phyloP scores from a whole-genome alignment of 2,329 filamentous ascomycete species.

The Claviceps cyperi region DNA sequence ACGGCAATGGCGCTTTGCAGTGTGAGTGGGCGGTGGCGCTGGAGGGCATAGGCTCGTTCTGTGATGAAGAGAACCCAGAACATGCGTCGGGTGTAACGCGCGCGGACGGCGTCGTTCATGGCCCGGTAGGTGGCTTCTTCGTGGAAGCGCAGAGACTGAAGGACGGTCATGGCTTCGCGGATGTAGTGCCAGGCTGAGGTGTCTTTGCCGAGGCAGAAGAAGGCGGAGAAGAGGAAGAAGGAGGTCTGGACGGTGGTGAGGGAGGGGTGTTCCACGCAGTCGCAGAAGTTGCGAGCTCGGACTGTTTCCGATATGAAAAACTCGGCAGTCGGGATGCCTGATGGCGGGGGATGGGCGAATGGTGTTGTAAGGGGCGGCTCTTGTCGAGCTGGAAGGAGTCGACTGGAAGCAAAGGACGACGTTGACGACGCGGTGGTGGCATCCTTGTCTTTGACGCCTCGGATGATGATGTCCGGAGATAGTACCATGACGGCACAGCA shows the following conservation, averaged over 20 bases:
- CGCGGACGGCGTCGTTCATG: not conserved
- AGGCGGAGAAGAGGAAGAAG: constrained; percentile 18
- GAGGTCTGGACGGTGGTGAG: constrained; percentile 17
- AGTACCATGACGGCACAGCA: constrained; percentile 16
- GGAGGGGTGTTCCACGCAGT: constrained; percentile 14
- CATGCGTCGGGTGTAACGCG: constrained; percentile 12
- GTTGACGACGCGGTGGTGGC: not conserved
- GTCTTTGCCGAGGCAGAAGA: constrained; percentile 17
- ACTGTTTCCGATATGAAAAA: constrained; percentile 16
- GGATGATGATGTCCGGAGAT: constrained; percentile 14
- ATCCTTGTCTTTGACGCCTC: not conserved
- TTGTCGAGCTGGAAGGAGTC: not conserved
- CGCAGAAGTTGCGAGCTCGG: constrained; percentile 12
- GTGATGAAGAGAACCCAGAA: constrained; percentile 20
- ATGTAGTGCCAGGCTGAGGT: constrained; percentile 21
- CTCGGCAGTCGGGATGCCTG: constrained; percentile 7
- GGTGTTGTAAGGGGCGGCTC: not conserved
- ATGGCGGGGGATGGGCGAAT: not conserved
- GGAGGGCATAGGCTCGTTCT: constrained; percentile 17
- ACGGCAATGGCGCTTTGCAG: constrained; percentile 12
- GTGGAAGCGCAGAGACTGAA: constrained; percentile 15
- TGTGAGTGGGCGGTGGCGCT: constrained; percentile 16
- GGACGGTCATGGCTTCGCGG: constrained; percentile 15
- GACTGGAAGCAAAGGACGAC: not conserved
- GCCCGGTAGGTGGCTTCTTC: constrained; percentile 14